phyloP scores from a whole-genome alignment of 768 basidiomycete genomes.

The Crucibulum laeve region DNA sequence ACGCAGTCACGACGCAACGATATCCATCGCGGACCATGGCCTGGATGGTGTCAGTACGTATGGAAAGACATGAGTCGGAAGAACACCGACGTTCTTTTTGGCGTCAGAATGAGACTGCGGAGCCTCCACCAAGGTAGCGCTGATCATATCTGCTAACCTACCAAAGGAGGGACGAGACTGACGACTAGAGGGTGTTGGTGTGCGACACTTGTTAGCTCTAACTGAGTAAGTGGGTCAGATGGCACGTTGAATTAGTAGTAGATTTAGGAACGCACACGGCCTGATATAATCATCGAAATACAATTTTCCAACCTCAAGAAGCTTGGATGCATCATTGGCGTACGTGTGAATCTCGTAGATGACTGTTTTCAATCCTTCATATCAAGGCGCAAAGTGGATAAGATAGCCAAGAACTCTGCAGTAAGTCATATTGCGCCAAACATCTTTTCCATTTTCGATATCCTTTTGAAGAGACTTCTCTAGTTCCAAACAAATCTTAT shows the following conservation, averaged over 20 bases:
- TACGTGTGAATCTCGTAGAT: slow-evolving; percentile 10
- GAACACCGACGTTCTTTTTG: slow-evolving; percentile 7
- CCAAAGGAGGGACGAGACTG: slow-evolving; percentile 17
- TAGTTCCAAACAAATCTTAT: slow-evolving; percentile 13
- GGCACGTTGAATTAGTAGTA: slow-evolving; percentile 3
- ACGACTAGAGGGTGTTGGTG: slow-evolving; percentile 13
- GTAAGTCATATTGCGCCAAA: slow-evolving; percentile 14
- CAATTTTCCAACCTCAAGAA: slow-evolving; percentile 16
- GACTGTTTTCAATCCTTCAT: slow-evolving; percentile 9
- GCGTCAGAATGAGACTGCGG: slow-evolving; percentile 13
- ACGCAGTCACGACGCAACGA: slow-evolving; percentile 20
- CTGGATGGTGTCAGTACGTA: slow-evolving; percentile 12
- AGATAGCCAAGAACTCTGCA: slow-evolving; percentile 20
- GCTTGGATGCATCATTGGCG: slow-evolving; percentile 4
- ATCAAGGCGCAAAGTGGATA: slow-evolving; percentile 12
- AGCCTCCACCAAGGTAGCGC: slow-evolving; percentile 10
- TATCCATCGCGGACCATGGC: slow-evolving; percentile 23
- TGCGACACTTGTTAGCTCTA: slow-evolving; percentile 9
- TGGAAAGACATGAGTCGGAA: neutral
- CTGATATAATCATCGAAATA: slow-evolving; percentile 22
- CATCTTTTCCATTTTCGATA: slow-evolving; percentile 6
- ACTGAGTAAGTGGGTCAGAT: slow-evolving; percentile 12
- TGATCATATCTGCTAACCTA: slow-evolving; percentile 16
- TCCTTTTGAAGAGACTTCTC: slow-evolving; percentile 13
- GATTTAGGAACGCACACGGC: slow-evolving; percentile 17